Evolutionary conservation across 441 rosid genomes (phyloP), one percentile per base, ranked within the genome.

Genomic region (Adansonia gregorii): DNA sequence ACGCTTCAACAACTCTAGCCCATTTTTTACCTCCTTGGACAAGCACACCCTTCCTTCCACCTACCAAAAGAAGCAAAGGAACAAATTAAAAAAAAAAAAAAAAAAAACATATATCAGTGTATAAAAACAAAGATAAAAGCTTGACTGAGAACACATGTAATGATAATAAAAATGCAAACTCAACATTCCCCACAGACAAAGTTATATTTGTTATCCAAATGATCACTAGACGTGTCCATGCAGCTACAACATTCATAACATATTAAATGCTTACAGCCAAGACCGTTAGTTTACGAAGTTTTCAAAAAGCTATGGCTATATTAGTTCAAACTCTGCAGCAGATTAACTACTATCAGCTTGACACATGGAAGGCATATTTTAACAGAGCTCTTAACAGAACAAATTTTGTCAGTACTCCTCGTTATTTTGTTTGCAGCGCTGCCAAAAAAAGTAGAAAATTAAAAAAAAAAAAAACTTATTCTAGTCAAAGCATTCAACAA

Each of bases 31-130:
- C 83, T 93, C 97, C 82, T 88, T 91, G 3, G 97, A 88, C 82
- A 87, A 82, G 67, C 89, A 87, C 56, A 85, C 89, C 88, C 96
- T 88, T 83, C 98, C 94, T 87, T 94, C 98, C 90, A 92, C 99
- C 99, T 97, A 89, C 66, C 72, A 75, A 79, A 84, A 65, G 58
- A 67, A 24, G 43, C 15, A 41, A 17, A 71, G 66, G 43, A 69
- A 48, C 66, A 52, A 61, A 73, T 49, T 35, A 35, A 35, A 74
- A 55, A 48, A 67, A 46, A 61, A 61, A 51, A 60, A 20, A 10
- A 20, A 45, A 19, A 10, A 46, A 72, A 67, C 65, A 75, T 70
- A 69, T 39, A 70, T 39, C 70, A 39, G 73, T 52, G 75, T 60
- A 75, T 6, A 59, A 39, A 35, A 63, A 64, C 27, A 76, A 11